phyloP scores from a whole-genome alignment of 345 rosid genomes.

The Eucalyptus cloeziana region DNA sequence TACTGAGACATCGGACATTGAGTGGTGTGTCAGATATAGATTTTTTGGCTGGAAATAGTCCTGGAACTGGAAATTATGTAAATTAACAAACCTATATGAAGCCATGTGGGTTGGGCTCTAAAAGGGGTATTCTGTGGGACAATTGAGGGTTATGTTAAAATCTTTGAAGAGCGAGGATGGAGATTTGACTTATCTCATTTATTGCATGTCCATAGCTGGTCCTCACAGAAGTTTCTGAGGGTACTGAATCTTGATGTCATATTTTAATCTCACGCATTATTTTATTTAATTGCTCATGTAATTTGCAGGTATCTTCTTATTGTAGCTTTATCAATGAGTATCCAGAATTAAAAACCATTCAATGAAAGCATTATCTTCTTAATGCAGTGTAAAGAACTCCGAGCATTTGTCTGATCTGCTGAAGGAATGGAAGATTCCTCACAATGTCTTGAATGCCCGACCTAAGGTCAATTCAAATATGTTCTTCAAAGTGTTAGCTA shows the following conservation, averaged over 20 bases:
- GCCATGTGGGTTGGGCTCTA: background rate
- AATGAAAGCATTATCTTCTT: background rate
- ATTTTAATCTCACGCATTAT: background rate
- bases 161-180: background rate
- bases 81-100: background rate
- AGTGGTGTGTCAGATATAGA: background rate
- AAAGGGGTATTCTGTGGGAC: background rate
- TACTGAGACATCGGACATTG: background rate
- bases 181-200: background rate
- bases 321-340: background rate
- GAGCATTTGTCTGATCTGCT: constrained; percentile 83
- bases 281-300: background rate
- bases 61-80: background rate
- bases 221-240: background rate
- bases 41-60: background rate
- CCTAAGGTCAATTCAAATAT: constrained; percentile 53
- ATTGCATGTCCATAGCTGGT: background rate
- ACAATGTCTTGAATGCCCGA: constrained; percentile 91
- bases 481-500: background rate
- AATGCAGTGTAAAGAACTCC: constrained; percentile 86
- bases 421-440: constrained; percentile 70
- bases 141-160: background rate
- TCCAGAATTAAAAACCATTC: background rate
- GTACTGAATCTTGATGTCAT: background rate
- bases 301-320: background rate